Conservation (phyloP, 495 filamentous ascomycete genomes). For the Penicillium salamii region DNA sequence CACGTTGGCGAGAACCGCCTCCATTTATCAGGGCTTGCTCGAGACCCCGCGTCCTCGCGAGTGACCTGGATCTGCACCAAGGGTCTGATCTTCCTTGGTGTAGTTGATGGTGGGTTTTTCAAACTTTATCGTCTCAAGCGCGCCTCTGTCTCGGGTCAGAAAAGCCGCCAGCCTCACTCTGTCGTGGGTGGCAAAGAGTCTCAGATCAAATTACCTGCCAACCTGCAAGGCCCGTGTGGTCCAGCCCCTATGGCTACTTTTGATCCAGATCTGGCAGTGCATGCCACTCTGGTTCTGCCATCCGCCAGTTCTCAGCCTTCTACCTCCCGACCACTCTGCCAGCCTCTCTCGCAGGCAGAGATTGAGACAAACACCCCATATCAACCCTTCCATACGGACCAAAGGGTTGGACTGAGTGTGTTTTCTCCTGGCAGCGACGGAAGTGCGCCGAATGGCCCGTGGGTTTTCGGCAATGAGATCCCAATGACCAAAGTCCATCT, state of each 20-base stretch:
- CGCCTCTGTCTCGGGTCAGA: conserved; percentile 28
- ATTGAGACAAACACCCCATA: conserved; percentile 91
- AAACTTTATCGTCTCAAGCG: conserved; percentile 66
- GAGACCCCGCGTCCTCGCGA: conserved; percentile 40
- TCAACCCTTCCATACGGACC: conserved; percentile 87
- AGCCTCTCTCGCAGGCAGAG: conserved; percentile 76
- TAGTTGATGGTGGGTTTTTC: conserved; percentile 46
- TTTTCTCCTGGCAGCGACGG: conserved; percentile 37
- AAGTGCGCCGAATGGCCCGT: conserved; percentile 39
- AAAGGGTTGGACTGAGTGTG: conserved; percentile 67
- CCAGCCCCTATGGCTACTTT: conserved; percentile 32
- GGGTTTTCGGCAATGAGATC: conserved; percentile 72
- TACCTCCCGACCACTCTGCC: conserved; percentile 32
- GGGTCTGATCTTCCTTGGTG: conserved; percentile 34
- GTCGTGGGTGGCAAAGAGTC: conserved; percentile 56
- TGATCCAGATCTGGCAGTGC: conserved; percentile 26
- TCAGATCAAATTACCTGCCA: conserved; percentile 62
- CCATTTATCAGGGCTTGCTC: conserved; percentile 58
- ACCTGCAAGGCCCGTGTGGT: conserved; percentile 33
- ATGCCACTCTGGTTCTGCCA: conserved; percentile 34
- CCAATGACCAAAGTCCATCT: conserved; percentile 60
- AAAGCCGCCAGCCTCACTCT: conserved; percentile 47
- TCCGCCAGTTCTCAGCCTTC: conserved; percentile 31
- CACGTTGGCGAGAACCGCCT: conserved; percentile 84
- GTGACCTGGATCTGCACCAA: conserved; percentile 40